Evolutionary conservation across 2,329 filamentous ascomycete genomes (phyloP).

Genomic region (Epichloe festucae): DNA sequence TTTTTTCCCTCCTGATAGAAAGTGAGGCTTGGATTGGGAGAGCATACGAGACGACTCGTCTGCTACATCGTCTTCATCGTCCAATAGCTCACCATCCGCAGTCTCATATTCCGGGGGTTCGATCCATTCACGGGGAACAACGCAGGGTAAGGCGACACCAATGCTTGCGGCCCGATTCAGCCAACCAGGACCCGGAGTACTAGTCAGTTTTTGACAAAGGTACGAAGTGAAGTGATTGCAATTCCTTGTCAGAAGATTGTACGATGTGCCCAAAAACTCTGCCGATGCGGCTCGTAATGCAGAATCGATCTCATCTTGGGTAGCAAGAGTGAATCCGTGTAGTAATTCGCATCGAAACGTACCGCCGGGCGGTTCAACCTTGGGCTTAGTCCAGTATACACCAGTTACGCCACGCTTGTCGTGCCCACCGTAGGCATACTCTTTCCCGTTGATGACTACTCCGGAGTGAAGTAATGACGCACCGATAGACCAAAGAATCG

Average conservation of each 20-base stretch:
- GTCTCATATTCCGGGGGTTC: conserved; percentile 68
- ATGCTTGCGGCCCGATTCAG: conserved; percentile 76
- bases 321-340: conserved; percentile 64
- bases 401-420: conserved; percentile 57
- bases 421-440: conserved; percentile 81
- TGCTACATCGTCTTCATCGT: conserved; percentile 35
- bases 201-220: conserved; percentile 61
- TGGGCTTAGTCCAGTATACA: conserved; percentile 71
- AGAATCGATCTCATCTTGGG: conserved; percentile 54
- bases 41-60: conserved; percentile 49
- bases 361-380: conserved; percentile 60
- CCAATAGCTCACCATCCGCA: conserved; percentile 56
- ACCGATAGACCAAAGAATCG: conserved; percentile 64
- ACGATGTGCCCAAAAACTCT: conserved; percentile 60
- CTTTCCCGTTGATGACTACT: conserved; percentile 64
- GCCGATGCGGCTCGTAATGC: conserved; percentile 57
- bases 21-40: conserved; percentile 22
- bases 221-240: conserved; percentile 82
- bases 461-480: conserved; percentile 70
- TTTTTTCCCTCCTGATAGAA: conserved; percentile 16
- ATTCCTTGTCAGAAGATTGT: conserved; percentile 73
- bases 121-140: conserved; percentile 74
- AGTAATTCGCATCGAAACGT: conserved; percentile 64
- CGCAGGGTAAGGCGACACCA: conserved; percentile 66
- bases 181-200: conserved; percentile 57